Percentiles rank a stretch among this genome's conserved stretches.
Evolutionary conservation across 2,329 filamentous ascomycete genomes (phyloP).

Genomic region (Nemania sp.): DNA sequence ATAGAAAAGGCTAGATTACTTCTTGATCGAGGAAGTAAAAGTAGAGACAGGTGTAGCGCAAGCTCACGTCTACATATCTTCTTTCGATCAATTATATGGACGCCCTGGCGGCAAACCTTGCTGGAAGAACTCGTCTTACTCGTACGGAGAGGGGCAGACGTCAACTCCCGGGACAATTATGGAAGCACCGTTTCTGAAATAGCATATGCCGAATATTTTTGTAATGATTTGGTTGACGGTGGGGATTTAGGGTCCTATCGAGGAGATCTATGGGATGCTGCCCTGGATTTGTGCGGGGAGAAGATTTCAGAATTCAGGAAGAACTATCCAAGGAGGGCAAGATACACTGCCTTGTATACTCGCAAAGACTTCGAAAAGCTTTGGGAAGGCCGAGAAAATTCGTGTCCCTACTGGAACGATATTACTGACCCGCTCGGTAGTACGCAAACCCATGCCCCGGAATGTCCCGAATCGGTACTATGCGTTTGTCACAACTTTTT

Average conservation of each 20-base stretch:
- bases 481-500: too few relatives aligned
- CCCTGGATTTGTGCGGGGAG: conserved; percentile 17
- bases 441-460: too few relatives aligned
- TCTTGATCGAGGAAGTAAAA: conserved; percentile 12
- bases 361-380: conserved; percentile 26
- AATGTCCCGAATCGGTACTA: too few relatives aligned
- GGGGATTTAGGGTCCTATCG: conserved; percentile 21
- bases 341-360: conserved; percentile 17
- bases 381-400: conserved; percentile 17
- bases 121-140: background rate
- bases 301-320: conserved; percentile 14
- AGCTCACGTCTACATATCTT: conserved; percentile 13
- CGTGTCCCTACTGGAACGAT: conserved; percentile 29
- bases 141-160: conserved; percentile 10
- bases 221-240: background rate
- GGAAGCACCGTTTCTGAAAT: conserved; percentile 10
- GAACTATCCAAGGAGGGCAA: background rate
- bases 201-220: conserved; percentile 9
- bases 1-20: background rate
- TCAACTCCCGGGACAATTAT: background rate
- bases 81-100: background rate
- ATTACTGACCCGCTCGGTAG: too few relatives aligned
- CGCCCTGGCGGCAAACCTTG: background rate
- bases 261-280: conserved; percentile 24
- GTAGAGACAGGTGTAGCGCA: background rate